These are phyloP conservation scores for Cinnamomum micranthum DNA, from an alignment of 164 flowering plant genomes.

Conservation along the genomic window DNA sequence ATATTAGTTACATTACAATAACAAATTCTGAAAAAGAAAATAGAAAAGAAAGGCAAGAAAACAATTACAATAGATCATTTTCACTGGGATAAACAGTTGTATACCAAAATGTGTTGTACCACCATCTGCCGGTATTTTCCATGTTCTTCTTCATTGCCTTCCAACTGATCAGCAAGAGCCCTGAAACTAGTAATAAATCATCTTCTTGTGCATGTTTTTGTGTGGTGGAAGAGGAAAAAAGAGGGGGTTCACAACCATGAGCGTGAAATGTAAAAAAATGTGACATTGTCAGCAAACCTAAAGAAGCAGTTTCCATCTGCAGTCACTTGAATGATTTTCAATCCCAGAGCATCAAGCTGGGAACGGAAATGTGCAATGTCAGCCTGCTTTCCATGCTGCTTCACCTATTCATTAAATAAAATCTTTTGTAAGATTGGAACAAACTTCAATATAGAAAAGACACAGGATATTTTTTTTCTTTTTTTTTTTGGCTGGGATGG, in stretches of 20 bases:
- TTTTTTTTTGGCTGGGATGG: background rate
- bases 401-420: conserved; percentile 33
- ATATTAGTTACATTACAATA: too few relatives aligned
- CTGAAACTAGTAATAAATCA: conserved; percentile 29
- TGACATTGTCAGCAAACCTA: conserved; percentile 48
- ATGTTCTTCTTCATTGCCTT: conserved; percentile 80
- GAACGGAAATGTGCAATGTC: conserved; percentile 54
- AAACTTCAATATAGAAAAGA: background rate
- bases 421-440: background rate
- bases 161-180: conserved; percentile 86
- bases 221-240: background rate
- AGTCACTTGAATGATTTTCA: conserved; percentile 65
- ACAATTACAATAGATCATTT: background rate
- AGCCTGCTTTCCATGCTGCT: conserved; percentile 55
- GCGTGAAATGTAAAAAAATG: background rate
- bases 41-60: background rate
- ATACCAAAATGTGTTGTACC: conserved; percentile 62
- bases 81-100: background rate
- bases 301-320: conserved; percentile 95
- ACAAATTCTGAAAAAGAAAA: too few relatives aligned
- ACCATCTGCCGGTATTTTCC: conserved; percentile 71
- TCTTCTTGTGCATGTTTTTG: background rate
- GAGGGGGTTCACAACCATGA: background rate
- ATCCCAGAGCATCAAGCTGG: conserved; percentile 72
- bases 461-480: background rate